Base-by-base conservation (phyloP, 2,329 filamentous ascomycete species). In the Apiospora koreana region DNA sequence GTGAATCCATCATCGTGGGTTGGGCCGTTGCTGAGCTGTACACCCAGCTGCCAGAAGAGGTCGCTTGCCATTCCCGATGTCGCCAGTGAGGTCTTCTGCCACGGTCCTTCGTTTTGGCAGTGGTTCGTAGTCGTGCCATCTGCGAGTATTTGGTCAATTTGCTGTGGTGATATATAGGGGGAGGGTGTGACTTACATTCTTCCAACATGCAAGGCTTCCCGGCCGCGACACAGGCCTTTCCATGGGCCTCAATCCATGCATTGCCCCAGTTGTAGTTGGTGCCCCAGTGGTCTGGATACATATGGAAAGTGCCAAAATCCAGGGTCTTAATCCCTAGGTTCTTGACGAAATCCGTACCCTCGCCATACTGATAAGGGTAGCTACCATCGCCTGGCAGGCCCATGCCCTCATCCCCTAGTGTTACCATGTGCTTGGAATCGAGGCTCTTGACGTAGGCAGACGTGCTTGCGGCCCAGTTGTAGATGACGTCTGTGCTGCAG, bases 381-480 rank as follows among this genome's bases (percentile, higher is more conserved):
- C 81, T 82, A 16, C 82, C 83, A 68, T 88, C 87, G 2, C 85
- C 85, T 2, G 81, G 80, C 25, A 84, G 79, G 2, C 82, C 83
- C 72, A 86, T 83, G 9, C 83, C 83, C 71, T 84, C 90, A 75
- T 92, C 90, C 31, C 91, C 90, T 3, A 91, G 83, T 0, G 87
- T 86, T 38, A 92, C 89, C 85, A 92, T 86, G 79, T 92, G 91
- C 69, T 86, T 80, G 1, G 84, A 73, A 76, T 93, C 91, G 16
- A 92, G 81, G 16, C 82, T 85, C 79, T 92, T 92, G 79, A 93
- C 87, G 76, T 91, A 92, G 28, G 83, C 81, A 28, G 87, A 89
- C 2, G 86, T 88, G 6, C 79, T 79, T 50, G 83, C 80, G 23
- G 89, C 89, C 91, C 90, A 93, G 66, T 86, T 80, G 35, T 84